Percentiles rank a stretch among this genome's conserved stretches.
These are phyloP conservation scores for Didymella pinodella DNA, from an alignment of 2,329 filamentous ascomycete genomes.

Conservation along the genomic window DNA sequence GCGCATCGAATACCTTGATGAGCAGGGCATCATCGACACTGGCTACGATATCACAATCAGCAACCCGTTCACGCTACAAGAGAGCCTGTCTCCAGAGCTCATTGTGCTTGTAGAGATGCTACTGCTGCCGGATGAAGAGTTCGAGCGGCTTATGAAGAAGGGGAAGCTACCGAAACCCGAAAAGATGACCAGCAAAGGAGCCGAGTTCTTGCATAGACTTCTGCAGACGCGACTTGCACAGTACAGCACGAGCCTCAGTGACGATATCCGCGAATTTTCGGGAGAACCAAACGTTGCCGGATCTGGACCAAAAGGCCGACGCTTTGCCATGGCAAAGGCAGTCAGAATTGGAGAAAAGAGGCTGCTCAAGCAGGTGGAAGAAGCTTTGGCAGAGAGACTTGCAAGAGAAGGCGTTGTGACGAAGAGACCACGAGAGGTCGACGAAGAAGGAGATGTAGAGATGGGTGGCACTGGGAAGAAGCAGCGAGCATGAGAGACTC, in stretches of 20 bases:
- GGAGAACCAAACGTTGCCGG: conserved; percentile 42
- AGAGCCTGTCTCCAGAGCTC: conserved; percentile 54
- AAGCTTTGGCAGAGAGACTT: conserved; percentile 34
- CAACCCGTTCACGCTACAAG: conserved; percentile 44
- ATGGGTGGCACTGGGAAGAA: conserved; percentile 40
- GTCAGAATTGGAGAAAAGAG: conserved; percentile 78
- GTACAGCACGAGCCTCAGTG: conserved; percentile 63
- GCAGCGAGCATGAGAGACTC: conserved; percentile 28
- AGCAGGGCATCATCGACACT: conserved; percentile 72
- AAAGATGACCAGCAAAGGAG: conserved; percentile 51
- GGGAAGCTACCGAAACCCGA: conserved; percentile 55
- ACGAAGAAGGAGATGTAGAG: conserved; percentile 40
- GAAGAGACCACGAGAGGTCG: conserved; percentile 37
- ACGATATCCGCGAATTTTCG: conserved; percentile 60
- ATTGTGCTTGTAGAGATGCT: conserved; percentile 56
- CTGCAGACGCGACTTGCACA: conserved; percentile 54
- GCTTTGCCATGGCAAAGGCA: conserved; percentile 66
- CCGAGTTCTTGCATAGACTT: conserved; percentile 51
- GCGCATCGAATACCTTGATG: conserved; percentile 65
- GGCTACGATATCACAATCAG: conserved; percentile 66
- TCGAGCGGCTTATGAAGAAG: conserved; percentile 52
- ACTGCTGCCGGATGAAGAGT: conserved; percentile 52
- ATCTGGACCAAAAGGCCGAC: conserved; percentile 31
- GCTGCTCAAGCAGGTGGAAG: conserved; percentile 65
- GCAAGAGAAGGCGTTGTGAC: conserved; percentile 42